These are phyloP conservation scores for Pichia sp. DNA, from an alignment of 1,139 yeast species.

Conservation along the genomic window DNA sequence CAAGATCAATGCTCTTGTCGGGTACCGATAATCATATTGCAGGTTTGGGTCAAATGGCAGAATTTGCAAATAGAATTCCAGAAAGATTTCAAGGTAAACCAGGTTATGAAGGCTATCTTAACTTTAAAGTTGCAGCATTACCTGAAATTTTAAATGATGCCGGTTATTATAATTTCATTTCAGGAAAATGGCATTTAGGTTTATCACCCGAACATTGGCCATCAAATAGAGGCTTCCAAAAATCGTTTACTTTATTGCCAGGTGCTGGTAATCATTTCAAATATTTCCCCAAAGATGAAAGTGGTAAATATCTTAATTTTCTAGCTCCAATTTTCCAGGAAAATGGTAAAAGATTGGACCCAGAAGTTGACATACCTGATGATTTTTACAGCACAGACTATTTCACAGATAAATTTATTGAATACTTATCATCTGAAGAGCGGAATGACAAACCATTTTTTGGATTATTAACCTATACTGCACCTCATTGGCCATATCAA, in stretches of 20 bases:
- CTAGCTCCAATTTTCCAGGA: constrained; percentile 35
- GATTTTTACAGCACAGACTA: constrained; percentile 42
- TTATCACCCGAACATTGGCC: constrained; percentile 46
- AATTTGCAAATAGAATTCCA: constrained; percentile 36
- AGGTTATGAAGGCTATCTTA: constrained; percentile 53
- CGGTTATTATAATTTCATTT: constrained; percentile 44
- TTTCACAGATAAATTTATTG: constrained; percentile 40
- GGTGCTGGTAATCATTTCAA: constrained; percentile 57
- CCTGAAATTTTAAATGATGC: constrained; percentile 45
- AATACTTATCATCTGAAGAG: constrained; percentile 30
- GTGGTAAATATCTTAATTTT: constrained; percentile 25
- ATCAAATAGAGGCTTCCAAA: constrained; percentile 44
- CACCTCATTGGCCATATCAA: constrained; percentile 60
- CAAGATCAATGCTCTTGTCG: constrained; percentile 53
- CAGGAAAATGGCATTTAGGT: constrained; percentile 60
- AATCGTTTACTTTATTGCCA: constrained; percentile 44
- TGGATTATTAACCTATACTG: constrained; percentile 48
- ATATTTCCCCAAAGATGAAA: constrained; percentile 36
- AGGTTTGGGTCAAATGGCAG: constrained; percentile 56
- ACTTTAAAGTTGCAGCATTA: constrained; percentile 46
- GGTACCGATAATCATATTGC: constrained; percentile 61
- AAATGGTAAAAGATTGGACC: constrained; percentile 33
- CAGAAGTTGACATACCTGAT: constrained; percentile 35
- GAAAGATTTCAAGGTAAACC: constrained; percentile 40
- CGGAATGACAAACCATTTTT: constrained; percentile 43